Evolutionary conservation across 192 early-diverging fungal genomes (phyloP).

Genomic region (Coemansia sp.): DNA sequence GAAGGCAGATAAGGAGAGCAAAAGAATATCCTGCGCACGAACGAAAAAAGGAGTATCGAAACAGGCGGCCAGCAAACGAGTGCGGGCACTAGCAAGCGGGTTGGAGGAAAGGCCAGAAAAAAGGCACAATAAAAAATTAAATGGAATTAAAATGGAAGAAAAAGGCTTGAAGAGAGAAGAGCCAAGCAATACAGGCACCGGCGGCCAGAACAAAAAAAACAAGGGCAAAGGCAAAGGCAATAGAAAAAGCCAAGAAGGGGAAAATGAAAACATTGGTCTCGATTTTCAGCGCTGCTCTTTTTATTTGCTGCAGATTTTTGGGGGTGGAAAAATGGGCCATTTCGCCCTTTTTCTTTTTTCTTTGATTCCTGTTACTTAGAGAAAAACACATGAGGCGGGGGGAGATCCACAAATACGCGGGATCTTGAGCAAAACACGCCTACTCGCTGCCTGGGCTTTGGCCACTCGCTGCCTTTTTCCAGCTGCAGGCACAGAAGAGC

Average conservation of each 20-base stretch:
- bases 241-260: background rate
- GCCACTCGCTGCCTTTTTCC: background rate
- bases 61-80: background rate
- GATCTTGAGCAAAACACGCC: too few species aligned
- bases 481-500: too few species aligned
- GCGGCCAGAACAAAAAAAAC: slow-evolving; percentile 3
- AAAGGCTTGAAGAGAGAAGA: background rate
- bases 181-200: too few species aligned
- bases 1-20: background rate
- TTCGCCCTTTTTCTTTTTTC: background rate
- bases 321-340: background rate
- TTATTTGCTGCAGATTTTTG: background rate
- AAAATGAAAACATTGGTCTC: slow-evolving; percentile 2
- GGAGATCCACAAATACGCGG: background rate
- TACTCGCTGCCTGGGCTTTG: background rate
- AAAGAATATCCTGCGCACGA: background rate
- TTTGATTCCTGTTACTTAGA: background rate
- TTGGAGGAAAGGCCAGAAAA: slow-evolving; percentile 1
- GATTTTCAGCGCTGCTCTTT: slow-evolving; percentile 1
- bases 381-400: background rate
- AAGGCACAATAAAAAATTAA: slow-evolving; percentile 7
- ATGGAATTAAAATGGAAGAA: background rate
- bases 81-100: background rate
- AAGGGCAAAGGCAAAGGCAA: background rate
- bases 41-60: slow-evolving; percentile 2